Evolutionary conservation across 1,284 basidiomycete species (phyloP), one percentile per base, ranked within the genome.

Genomic region (Irpex sp.): DNA sequence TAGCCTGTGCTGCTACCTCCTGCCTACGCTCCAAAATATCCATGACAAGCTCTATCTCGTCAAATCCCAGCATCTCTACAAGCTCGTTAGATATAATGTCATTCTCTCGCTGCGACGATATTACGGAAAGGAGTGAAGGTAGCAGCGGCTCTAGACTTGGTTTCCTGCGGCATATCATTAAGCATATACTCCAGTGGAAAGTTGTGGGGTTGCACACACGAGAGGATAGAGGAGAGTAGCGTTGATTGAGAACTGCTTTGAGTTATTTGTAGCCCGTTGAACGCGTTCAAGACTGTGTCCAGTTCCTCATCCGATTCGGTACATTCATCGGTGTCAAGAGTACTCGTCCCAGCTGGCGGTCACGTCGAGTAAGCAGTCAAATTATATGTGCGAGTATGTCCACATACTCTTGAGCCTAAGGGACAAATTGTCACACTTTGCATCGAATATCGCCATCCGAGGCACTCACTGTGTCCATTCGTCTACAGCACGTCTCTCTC

Each of bases 31-130:
- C 68, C 5, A 92, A 70, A 47, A 92, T 80, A 53, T 85, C 80
- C 77, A 80, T 81, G 31, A 83, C 84, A 54, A 88, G 74, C 53
- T 94, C 93, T 39, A 95, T 85, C 35, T 92, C 85, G 66, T 97
- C 93, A 70, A 91, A 94, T 0, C 96, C 96, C 57, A 97, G 76
- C n/a, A 92, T 78, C 66, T 97, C 95, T 2, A 84, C 87, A 1
- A 97, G 75, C 67, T 93, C 89, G 37, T 79, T 83, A 31, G 93
- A 93, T 36, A 96, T 88, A n/a, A 85, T 84, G 54, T 95, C 92
- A 66, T 89, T 76, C 2, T 79, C 73, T 5, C 71, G 71, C 1
- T 68, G 56, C 4, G 78, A 79, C 9, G 73, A 68, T 11, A 81
- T 68, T 13, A 76, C 68, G 4, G 71, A 62, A 13, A 67, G 66